Evolutionary conservation across 106 monocot species (phyloP).

Genomic region (Phalaenopsis equestris): DNA sequence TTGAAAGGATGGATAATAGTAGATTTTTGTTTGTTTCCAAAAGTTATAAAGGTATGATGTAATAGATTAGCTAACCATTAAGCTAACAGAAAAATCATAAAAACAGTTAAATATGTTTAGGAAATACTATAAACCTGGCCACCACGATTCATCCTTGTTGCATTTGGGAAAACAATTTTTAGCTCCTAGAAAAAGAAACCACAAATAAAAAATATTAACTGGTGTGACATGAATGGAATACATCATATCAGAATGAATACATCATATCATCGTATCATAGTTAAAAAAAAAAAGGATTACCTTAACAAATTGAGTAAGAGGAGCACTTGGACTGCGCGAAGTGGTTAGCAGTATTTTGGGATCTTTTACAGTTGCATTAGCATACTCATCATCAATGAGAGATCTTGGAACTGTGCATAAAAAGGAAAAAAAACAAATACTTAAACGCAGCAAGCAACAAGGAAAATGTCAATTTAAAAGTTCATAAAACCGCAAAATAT

Average conservation of each 20-base stretch:
- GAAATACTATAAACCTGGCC: slow-evolving; percentile 59
- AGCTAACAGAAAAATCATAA: not conserved
- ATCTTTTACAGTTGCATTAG: slow-evolving; percentile 37
- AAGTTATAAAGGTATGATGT: not conserved
- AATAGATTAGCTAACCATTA: not conserved
- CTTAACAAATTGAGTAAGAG: slow-evolving; percentile 90
- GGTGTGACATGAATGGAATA: not conserved
- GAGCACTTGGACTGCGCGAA: slow-evolving; percentile 86
- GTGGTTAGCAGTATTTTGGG: slow-evolving; percentile 76
- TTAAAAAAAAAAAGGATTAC: slow-evolving; percentile 14
- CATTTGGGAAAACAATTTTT: slow-evolving; percentile 88
- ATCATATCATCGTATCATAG: not conserved
- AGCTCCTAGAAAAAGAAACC: slow-evolving; percentile 49
- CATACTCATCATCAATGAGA: slow-evolving; percentile 71
- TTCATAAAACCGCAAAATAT: not conserved
- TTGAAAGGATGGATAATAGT: not conserved
- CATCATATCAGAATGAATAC: not conserved
- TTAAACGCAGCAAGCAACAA: not conserved
- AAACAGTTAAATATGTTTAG: not conserved
- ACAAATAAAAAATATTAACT: not conserved
- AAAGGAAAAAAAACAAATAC: not conserved
- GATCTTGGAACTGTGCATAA: slow-evolving; percentile 40
- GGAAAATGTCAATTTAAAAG: not conserved
- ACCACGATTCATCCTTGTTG: slow-evolving; percentile 94
- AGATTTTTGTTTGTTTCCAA: not conserved